Base-by-base conservation (phyloP, 768 basidiomycete species). In the Chiua virens region DNA sequence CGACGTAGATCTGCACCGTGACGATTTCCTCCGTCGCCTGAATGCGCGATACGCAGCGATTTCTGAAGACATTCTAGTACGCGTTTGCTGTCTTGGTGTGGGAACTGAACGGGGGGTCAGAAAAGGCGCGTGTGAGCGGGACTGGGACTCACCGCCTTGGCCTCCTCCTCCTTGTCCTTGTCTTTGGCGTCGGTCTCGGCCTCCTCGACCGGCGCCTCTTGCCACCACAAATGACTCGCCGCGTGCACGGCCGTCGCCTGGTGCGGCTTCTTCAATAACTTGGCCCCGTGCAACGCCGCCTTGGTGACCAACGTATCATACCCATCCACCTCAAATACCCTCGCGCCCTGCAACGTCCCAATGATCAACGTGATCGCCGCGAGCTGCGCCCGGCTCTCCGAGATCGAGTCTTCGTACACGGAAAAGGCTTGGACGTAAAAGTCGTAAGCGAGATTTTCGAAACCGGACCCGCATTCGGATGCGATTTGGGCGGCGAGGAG, bases 191-290 rank as follows among this genome's bases (percentile, higher is more conserved):
- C 63, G 9, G 63, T 72, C 36, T 79, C 80, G 45, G 62, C 68
- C 22, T 66, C 74, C 14, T 78, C 82, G 21, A 69, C 65, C 0
- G 70, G 65, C 48, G 71, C 56, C 55, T 88, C 88, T 67, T 98
- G 97, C 95, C 95, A 99, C 96, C 96, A 99, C 59, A 99, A 73
- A 72, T 99, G 97, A 67, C 94, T 97, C 8, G 97, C 97, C 27
- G 93, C 77, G 43, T 89, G 85, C 20, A 98, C 97, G 5, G 96
- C 97, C 9, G 86, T 91, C 13, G 95, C 89, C 71, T 98, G 97
- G 69, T 98, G 96, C 13, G 92, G 92, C 79, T 99, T 98, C 80
- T 99, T 99, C 70, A 99, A 70, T 56, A 98, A 71, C 72, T 96
- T 96, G 27, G 94, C 90, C 5, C 92, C 94, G 68, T 99, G 97